These are phyloP conservation scores for Hibiscus mutabilis DNA, from an alignment of 345 rosid genomes.

Conservation along the genomic window DNA sequence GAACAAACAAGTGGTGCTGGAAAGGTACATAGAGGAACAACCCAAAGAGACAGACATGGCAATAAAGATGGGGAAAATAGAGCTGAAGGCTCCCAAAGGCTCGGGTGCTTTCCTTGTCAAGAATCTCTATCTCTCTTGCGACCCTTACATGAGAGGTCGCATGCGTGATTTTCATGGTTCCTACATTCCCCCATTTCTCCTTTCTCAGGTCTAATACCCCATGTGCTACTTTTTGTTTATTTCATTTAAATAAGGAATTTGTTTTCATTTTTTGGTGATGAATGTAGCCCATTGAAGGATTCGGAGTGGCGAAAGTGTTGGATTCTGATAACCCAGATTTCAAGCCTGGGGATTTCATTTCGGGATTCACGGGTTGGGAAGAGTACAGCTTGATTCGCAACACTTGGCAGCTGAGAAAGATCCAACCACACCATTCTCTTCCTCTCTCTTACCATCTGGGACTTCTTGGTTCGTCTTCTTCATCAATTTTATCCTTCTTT, in stretches of 20 bases:
- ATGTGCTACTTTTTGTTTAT: too few species aligned
- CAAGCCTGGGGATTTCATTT: slow-evolving; percentile 49
- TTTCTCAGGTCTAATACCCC: slow-evolving; percentile 22
- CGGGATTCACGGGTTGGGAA: slow-evolving; percentile 72
- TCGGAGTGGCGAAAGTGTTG: slow-evolving; percentile 60
- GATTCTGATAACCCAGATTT: slow-evolving; percentile 51
- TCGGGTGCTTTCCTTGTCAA: slow-evolving; percentile 37
- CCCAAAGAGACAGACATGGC: slow-evolving; percentile 51
- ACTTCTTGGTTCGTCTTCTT: slow-evolving; percentile 43
- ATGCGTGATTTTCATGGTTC: slow-evolving; percentile 33
- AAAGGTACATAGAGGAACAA: slow-evolving; percentile 33
- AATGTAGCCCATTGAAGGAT: slow-evolving; percentile 54
- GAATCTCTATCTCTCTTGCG: slow-evolving; percentile 50
- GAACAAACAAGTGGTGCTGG: slow-evolving; percentile 48
- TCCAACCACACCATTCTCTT: slow-evolving; percentile 33
- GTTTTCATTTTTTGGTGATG: not conserved
- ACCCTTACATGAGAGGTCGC: slow-evolving; percentile 51
- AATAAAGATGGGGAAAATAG: slow-evolving; percentile 20
- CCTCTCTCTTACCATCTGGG: slow-evolving; percentile 70
- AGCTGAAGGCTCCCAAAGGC: slow-evolving; percentile 35
- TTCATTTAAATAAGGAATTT: too few species aligned
- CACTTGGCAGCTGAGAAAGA: slow-evolving; percentile 38
- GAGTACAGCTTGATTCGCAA: slow-evolving; percentile 51
- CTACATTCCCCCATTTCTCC: slow-evolving; percentile 39
- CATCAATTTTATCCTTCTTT: not conserved